A percentile compares a stretch with the other conserved stretches of the same genome.
Evolutionary conservation across 352 stramenopile species (phyloP).

Genomic region (Phytophthora pseudosyringae): DNA sequence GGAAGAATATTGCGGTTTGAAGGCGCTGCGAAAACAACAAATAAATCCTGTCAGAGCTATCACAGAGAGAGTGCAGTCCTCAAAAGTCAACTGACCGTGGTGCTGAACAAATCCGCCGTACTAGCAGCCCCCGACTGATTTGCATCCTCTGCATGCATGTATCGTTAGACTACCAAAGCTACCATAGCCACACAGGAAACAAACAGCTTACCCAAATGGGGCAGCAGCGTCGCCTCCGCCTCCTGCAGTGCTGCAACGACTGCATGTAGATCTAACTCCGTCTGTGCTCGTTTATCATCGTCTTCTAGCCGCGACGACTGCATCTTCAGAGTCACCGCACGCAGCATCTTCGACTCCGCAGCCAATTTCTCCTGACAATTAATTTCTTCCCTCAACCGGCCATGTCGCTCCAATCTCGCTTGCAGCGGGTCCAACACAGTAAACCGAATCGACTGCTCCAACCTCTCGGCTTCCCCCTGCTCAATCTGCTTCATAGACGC

Average conservation of each 20-base stretch:
- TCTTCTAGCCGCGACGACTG: constrained; percentile 44
- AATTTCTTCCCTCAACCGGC: constrained; percentile 50
- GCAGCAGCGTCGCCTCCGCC: constrained; percentile 47
- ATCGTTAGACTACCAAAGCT: constrained; percentile 1
- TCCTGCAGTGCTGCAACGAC: constrained; percentile 50
- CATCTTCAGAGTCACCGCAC: constrained; percentile 39
- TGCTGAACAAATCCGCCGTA: constrained; percentile 61
- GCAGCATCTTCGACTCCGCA: constrained; percentile 29
- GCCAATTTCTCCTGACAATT: constrained; percentile 30
- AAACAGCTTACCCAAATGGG: constrained; percentile 46
- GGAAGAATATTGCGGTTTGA: constrained; percentile 81
- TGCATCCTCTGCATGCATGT: constrained; percentile 39
- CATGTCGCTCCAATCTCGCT: constrained; percentile 58
- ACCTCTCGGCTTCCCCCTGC: constrained; percentile 58
- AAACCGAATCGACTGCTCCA: constrained; percentile 84
- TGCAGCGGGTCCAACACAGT: constrained; percentile 74
- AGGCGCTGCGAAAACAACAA: constrained; percentile 47
- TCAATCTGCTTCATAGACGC: constrained; percentile 60
- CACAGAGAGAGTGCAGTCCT: not conserved
- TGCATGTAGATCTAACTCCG: constrained; percentile 44
- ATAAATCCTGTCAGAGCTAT: not conserved
- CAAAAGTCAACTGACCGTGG: constrained; percentile 50
- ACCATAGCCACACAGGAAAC: not conserved
- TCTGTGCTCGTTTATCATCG: constrained; percentile 47
- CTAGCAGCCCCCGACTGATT: constrained; percentile 41